Percentiles rank a stretch among this genome's conserved stretches.
These are phyloP conservation scores for Salix arbutifolia DNA, from an alignment of 345 rosid species.

Conservation along the genomic window DNA sequence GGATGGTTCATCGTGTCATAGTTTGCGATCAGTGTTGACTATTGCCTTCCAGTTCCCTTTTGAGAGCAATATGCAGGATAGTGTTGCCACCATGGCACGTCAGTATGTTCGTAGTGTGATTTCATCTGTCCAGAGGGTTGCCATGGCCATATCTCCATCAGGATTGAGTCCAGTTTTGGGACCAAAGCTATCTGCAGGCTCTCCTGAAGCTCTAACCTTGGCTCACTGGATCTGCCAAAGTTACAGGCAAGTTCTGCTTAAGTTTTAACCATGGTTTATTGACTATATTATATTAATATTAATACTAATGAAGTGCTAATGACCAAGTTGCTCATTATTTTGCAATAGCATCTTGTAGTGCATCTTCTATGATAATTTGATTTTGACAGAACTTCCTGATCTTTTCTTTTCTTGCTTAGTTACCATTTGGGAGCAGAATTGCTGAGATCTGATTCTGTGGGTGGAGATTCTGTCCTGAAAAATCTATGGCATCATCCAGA, in stretches of 20 bases:
- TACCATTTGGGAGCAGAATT: slow-evolving; percentile 68
- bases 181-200: slow-evolving; percentile 70
- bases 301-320: not conserved
- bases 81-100: slow-evolving; percentile 90
- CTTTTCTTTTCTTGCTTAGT: slow-evolving; percentile 34
- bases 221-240: slow-evolving; percentile 92
- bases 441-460: slow-evolving; percentile 52
- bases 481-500: slow-evolving; percentile 86
- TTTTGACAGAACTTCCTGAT: not conserved
- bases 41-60: slow-evolving; percentile 99
- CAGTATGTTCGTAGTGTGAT: slow-evolving; percentile 89
- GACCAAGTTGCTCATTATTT: not conserved
- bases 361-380: not conserved
- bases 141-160: slow-evolving; percentile 90
- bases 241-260: slow-evolving; percentile 44
- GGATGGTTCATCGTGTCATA: slow-evolving; percentile 44
- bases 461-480: slow-evolving; percentile 60
- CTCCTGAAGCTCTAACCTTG: slow-evolving; percentile 92
- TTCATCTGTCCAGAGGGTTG: slow-evolving; percentile 92
- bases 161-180: slow-evolving; percentile 63
- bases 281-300: not conserved
- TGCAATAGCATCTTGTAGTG: not conserved
- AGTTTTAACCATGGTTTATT: not conserved
- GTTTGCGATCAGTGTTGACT: slow-evolving; percentile 74
- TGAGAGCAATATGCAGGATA: slow-evolving; percentile 79